Evolutionary conservation across 78 protist species (phyloP).

Genomic region (Goniomonas avonlea): DNA sequence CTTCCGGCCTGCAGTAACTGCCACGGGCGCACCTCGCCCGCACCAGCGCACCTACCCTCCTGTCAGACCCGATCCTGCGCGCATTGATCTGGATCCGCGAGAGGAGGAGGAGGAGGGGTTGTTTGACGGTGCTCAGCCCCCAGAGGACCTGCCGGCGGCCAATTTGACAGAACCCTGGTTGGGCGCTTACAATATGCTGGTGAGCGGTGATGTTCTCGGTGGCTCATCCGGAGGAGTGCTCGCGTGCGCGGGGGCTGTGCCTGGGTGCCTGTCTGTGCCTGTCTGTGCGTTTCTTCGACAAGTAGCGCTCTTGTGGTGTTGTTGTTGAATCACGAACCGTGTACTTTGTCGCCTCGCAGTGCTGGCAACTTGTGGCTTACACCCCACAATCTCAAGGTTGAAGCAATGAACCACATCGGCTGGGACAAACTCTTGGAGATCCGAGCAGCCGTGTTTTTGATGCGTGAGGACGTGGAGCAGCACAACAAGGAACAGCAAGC

Average conservation of each 20-base stretch:
- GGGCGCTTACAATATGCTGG: too few relatives aligned
- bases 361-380: too few relatives aligned
- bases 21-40: background rate
- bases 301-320: background rate
- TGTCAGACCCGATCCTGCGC: background rate
- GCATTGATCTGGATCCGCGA: background rate
- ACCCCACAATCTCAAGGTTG: too few relatives aligned
- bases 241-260: too few relatives aligned
- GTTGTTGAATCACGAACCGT: background rate
- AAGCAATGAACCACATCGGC: background rate
- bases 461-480: conserved; percentile 6
- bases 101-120: background rate
- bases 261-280: too few relatives aligned
- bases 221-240: too few relatives aligned
- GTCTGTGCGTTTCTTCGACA: too few relatives aligned
- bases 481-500: background rate
- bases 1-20: background rate
- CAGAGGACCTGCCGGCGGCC: too few relatives aligned
- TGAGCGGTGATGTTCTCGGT: too few relatives aligned
- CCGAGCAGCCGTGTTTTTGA: background rate
- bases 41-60: background rate
- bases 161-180: too few relatives aligned
- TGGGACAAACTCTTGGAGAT: conserved; percentile 11
- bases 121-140: too few relatives aligned
- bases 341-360: too few relatives aligned